Percentiles rank a stretch among this genome's conserved stretches.
Conservation (phyloP, 2,329 filamentous ascomycete species). For the Hypoxylon sp. region DNA sequence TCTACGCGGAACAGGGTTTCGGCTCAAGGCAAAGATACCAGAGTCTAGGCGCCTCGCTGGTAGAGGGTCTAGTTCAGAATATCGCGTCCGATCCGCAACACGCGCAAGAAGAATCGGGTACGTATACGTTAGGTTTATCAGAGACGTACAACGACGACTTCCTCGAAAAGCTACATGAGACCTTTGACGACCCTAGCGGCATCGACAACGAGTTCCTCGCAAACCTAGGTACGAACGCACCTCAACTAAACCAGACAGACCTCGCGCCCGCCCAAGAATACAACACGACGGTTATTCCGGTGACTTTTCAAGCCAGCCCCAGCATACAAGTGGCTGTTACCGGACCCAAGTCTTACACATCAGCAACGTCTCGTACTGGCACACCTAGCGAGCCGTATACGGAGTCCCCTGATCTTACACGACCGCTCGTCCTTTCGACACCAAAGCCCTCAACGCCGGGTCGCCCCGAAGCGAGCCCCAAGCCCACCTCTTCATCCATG, state of each 20-base stretch:
- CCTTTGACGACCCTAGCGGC: constrained; percentile 17
- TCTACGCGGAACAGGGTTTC: constrained; percentile 51
- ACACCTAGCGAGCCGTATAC: constrained; percentile 34
- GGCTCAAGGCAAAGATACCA: constrained; percentile 54
- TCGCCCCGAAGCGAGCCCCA: constrained; percentile 20
- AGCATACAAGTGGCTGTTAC: constrained; percentile 16
- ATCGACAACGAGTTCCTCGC: constrained; percentile 22
- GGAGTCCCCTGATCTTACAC: constrained; percentile 28
- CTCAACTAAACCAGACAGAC: constrained; percentile 27
- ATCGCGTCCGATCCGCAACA: constrained; percentile 34
- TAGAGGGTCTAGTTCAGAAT: constrained; percentile 50
- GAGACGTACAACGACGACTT: constrained; percentile 36
- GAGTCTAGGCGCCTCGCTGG: constrained; percentile 50
- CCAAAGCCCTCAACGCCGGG: constrained; percentile 29
- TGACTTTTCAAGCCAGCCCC: constrained; percentile 22
- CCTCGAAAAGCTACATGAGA: constrained; percentile 33
- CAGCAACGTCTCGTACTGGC: constrained; percentile 18
- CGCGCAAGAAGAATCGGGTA: constrained; percentile 25
- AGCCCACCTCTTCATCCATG: constrained; percentile 28
- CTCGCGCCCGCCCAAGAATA: constrained; percentile 20
- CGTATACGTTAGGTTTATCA: constrained; percentile 28
- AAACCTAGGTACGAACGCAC: constrained; percentile 15
- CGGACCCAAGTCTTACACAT: constrained; percentile 19
- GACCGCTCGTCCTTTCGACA: constrained; percentile 15
- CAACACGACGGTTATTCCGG: constrained; percentile 22